These are phyloP conservation scores for Phycomyces nitens DNA, from an alignment of 192 early-diverging fungal genomes.

Conservation along the genomic window DNA sequence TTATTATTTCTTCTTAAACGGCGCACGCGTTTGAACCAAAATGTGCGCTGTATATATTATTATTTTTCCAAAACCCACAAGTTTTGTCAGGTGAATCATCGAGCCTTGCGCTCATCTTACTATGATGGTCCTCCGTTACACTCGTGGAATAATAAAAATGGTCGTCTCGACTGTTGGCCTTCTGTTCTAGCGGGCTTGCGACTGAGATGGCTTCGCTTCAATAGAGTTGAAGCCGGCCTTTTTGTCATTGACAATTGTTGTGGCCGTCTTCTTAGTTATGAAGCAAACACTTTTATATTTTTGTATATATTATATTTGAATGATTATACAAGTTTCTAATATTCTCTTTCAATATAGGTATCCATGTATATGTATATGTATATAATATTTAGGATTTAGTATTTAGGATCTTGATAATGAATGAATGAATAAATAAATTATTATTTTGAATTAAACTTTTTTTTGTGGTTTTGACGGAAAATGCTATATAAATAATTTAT, in stretches of 20 bases:
- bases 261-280: conserved; percentile 1
- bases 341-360: too few relatives aligned
- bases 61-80: neutral
- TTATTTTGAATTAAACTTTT: too few relatives aligned
- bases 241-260: neutral
- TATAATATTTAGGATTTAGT: too few relatives aligned
- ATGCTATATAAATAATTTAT: too few relatives aligned
- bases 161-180: neutral
- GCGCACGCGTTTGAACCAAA: too few relatives aligned
- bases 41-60: too few relatives aligned
- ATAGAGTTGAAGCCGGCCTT: conserved; percentile 1
- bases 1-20: too few relatives aligned
- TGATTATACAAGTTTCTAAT: too few relatives aligned
- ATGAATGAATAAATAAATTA: too few relatives aligned
- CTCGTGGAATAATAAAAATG: conserved; percentile 4
- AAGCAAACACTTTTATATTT: neutral
- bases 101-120: neutral
- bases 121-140: neutral
- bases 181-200: conserved; percentile 1
- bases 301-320: neutral
- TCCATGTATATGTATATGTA: too few relatives aligned
- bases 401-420: too few relatives aligned
- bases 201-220: conserved; percentile 1
- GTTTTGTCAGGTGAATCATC: conserved; percentile 1
- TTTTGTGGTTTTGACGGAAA: too few relatives aligned